Base-by-base conservation (phyloP, 164 flowering plant species). In the Vitis amurensis region DNA sequence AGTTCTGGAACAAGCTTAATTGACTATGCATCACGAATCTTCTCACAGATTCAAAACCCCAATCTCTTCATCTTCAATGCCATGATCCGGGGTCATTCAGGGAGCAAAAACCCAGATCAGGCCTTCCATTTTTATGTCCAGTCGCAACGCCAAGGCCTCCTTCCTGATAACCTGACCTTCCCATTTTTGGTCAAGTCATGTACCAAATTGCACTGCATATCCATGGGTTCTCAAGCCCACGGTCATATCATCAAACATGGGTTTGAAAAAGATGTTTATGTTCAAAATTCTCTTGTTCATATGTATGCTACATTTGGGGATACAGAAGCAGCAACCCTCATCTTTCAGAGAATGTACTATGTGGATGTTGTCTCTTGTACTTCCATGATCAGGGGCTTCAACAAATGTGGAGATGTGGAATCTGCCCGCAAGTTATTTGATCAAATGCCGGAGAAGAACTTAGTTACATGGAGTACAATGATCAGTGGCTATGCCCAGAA, bases 381-480 rank as follows among this genome's bases (percentile, higher is more conserved):
- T 16, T 68, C 82, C 0, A 75, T 79, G 82, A 66, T 79, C 3
- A 71, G 74, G 7, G 80, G 76, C 1, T 77, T 49, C 16, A 37
- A 27, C 55, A 68, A 65, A 31, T 52, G 55, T 10, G 80, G 80
- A 51, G 75, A 73, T 15, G 75, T 79, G 14, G 76, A 69, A 12
- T 49, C 75, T 48, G 79, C 79, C 0, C 79, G 82, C 1, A 48
- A 56, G 30, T 8, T 78, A 78, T 78, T 78, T 23, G 74, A 75
- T 47, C 31, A n/a, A 75, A 78, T 78, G 79, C 69, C 74, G 11
- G 74, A 76, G 52, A 73, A 12, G 53, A 79, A 71, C 64, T 64
- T 76, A 71, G 77, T 76, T 61, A 70, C 79, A 19, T 79, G 82
- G 82, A 71, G 78, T 63, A 30, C 65, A 3, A 74, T 80, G 80